Conservation (phyloP, 495 filamentous ascomycete genomes). For the Cercophora sp. region DNA sequence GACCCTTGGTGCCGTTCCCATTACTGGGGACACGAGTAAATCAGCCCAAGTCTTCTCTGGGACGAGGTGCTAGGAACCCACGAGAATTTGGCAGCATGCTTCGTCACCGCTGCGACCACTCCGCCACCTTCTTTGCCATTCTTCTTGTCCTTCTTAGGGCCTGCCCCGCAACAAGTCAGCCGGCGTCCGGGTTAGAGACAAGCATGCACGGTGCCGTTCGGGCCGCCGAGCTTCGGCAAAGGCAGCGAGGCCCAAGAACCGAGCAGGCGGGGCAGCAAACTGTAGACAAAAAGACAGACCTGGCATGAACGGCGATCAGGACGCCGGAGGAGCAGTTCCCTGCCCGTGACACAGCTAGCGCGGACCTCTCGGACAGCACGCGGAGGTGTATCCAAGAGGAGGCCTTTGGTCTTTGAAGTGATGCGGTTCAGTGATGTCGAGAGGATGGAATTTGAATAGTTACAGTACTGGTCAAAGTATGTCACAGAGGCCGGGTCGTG, state of each 20-base stretch:
- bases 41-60: constrained; percentile 14
- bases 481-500: no score
- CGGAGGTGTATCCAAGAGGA: constrained; percentile 5
- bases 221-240: neutral
- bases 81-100: constrained; percentile 48
- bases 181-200: no score
- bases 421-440: neutral
- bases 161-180: no score
- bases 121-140: constrained; percentile 49
- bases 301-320: constrained; percentile 41
- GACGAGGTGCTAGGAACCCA: constrained; percentile 26
- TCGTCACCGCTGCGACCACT: constrained; percentile 50
- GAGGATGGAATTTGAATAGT: no score
- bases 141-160: constrained; percentile 48
- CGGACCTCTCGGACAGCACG: neutral
- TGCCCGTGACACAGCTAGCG: constrained; percentile 24
- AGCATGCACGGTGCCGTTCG: neutral
- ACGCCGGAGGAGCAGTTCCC: constrained; percentile 32
- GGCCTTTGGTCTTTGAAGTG: neutral
- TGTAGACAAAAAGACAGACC: constrained; percentile 19
- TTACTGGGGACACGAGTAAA: constrained; percentile 28
- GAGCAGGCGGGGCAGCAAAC: neutral
- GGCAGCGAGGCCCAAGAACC: neutral
- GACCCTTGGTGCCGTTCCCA: constrained; percentile 32
- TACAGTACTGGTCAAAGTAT: no score